phyloP scores from a whole-genome alignment of 352 stramenopile genomes.

The Phytophthora melonis region DNA sequence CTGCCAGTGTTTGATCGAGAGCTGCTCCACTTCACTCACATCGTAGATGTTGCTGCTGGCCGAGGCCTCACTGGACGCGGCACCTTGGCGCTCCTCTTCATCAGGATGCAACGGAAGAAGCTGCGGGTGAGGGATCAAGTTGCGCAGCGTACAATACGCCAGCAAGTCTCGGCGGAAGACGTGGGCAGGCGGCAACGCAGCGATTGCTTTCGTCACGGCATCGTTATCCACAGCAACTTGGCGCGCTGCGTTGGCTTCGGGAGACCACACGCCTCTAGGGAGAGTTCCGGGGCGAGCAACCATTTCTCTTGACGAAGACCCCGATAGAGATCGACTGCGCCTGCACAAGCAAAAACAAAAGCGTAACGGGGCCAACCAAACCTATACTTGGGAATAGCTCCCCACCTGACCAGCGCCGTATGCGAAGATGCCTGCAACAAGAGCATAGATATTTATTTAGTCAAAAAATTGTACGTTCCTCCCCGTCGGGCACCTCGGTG shows the following conservation, averaged over 20 bases:
- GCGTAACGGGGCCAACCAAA: background rate
- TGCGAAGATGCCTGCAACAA: background rate
- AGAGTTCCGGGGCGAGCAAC: conserved; percentile 2
- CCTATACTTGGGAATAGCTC: background rate
- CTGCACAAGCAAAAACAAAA: background rate
- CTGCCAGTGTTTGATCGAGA: conserved; percentile 73
- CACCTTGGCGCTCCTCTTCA: conserved; percentile 60
- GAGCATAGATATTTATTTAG: conserved; percentile 30
- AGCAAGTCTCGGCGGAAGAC: conserved; percentile 72
- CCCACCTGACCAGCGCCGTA: background rate
- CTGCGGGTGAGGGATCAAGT: conserved; percentile 70
- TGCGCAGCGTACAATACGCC: conserved; percentile 61
- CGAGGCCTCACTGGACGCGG: conserved; percentile 37
- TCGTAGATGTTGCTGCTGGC: conserved; percentile 54
- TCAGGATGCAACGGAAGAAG: conserved; percentile 68
- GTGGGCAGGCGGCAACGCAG: conserved; percentile 34
- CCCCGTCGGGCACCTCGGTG: background rate
- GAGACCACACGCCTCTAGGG: conserved; percentile 56
- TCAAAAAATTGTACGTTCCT: conserved; percentile 23
- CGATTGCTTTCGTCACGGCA: conserved; percentile 31
- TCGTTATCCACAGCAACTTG: conserved; percentile 24
- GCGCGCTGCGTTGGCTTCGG: conserved; percentile 54
- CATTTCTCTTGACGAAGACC: conserved; percentile 8
- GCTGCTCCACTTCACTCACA: conserved; percentile 63
- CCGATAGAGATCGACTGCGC: background rate